Conservation (phyloP, 2,329 filamentous ascomycete species). For the Xylaria hypoxylon region DNA sequence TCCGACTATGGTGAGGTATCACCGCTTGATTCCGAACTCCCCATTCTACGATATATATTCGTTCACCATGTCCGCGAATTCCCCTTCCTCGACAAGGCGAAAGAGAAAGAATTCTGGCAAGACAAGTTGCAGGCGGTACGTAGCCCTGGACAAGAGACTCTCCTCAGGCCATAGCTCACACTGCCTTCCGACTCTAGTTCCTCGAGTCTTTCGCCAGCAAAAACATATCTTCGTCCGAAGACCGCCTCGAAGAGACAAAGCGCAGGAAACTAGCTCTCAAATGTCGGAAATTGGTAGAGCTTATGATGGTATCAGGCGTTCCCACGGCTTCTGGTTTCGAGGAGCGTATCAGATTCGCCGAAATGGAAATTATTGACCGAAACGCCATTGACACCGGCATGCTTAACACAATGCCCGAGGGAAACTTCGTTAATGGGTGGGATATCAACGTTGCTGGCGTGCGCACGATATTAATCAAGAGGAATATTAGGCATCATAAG, state of each 20-base stretch:
- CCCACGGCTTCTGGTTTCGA: slow-evolving; percentile 97
- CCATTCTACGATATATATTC: slow-evolving; percentile 95
- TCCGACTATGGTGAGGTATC: slow-evolving; percentile 93
- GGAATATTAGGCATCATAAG: slow-evolving; percentile 88
- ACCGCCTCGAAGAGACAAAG: slow-evolving; percentile 95
- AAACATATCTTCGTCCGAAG: slow-evolving; percentile 96
- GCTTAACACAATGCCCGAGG: slow-evolving; percentile 87
- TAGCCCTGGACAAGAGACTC: slow-evolving; percentile 45
- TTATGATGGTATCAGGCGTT: slow-evolving; percentile 99
- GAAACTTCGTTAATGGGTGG: slow-evolving; percentile 94
- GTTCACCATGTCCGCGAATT: slow-evolving; percentile 98
- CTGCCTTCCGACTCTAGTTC: slow-evolving; percentile 70
- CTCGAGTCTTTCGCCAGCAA: slow-evolving; percentile 97
- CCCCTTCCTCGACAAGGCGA: slow-evolving; percentile 94
- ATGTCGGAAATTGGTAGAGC: slow-evolving; percentile 93
- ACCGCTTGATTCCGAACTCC: slow-evolving; percentile 92
- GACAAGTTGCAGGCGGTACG: slow-evolving; percentile 93
- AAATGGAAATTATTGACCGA: slow-evolving; percentile 95
- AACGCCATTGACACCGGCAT: slow-evolving; percentile 92
- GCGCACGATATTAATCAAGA: slow-evolving; percentile 81
- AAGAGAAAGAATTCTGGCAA: slow-evolving; percentile 99
- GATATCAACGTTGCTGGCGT: slow-evolving; percentile 96
- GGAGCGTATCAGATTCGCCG: slow-evolving; percentile 94
- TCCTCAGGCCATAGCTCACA: slow-evolving; percentile 2
- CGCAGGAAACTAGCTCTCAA: slow-evolving; percentile 91